phyloP scores from a whole-genome alignment of 371 early-diverging fungal genomes.

The Basidiobolus meristosporus region DNA sequence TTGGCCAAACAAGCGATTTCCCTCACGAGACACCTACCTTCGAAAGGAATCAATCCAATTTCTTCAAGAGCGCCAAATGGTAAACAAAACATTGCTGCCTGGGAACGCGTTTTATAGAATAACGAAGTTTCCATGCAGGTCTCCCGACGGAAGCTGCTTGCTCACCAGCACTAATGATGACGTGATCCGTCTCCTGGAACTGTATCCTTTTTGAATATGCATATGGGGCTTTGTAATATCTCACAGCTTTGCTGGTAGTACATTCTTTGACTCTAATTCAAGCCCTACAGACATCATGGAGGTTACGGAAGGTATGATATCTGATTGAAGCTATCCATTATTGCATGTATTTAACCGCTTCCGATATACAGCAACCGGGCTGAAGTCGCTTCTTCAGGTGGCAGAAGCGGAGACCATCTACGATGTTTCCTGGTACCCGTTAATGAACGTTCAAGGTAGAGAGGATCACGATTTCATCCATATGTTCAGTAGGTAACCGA shows the following conservation, averaged over 20 bases:
- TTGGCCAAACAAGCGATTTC: too few species aligned
- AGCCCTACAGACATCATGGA: conserved; percentile 10
- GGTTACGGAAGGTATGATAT: conserved; percentile 6
- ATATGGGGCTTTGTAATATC: neutral
- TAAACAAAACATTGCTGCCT: too few species aligned
- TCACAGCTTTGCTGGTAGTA: neutral
- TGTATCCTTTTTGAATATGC: conserved; percentile 11
- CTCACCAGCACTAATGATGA: conserved; percentile 39
- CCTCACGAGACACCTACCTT: too few species aligned
- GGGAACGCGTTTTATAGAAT: too few species aligned
- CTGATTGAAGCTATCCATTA: neutral
- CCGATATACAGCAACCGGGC: too few species aligned
- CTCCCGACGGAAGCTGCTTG: conserved; percentile 42
- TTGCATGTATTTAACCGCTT: too few species aligned
- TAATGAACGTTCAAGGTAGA: conserved; percentile 32
- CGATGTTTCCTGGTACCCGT: conserved; percentile 47
- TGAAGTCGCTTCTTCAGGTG: conserved; percentile 16
- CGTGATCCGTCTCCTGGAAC: conserved; percentile 24
- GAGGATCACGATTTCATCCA: neutral
- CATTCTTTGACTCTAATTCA: neutral
- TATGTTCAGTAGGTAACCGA: neutral
- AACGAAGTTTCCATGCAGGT: conserved; percentile 13
- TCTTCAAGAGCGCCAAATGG: too few species aligned
- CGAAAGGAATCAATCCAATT: too few species aligned
- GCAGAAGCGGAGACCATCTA: conserved; percentile 33